Base-by-base conservation (phyloP, 2,329 filamentous ascomycete species). In the Hypoxylon sp. region DNA sequence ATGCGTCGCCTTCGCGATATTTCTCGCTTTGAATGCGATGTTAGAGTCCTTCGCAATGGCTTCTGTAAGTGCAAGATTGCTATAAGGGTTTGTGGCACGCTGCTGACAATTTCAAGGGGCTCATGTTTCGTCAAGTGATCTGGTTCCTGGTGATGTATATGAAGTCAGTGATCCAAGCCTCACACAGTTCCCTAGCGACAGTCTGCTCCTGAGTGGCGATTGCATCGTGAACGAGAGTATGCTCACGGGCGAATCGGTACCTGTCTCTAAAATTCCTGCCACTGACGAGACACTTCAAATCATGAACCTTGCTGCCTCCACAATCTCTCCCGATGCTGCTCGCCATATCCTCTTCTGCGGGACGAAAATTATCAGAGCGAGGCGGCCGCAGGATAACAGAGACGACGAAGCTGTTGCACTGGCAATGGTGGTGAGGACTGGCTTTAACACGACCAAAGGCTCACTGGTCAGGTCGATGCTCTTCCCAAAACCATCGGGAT, bases 151-250 rank as follows among this genome's bases (percentile, higher is more conserved):
- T 30, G 96, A 99, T 77, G 90, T 99, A 5, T 99, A 97, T 79
- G 96, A 99, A 81, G 87, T 99, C 51, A 97, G 95, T 61, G 96
- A 99, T 77, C 96, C 96, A 1, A 93, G 90, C 14, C 83, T 99
- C 24, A 87, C 87, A 2, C 92, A 97, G 72, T 91, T 98, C 67
- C 96, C 96, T 0, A 96, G 93, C 73, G 96, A 99, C 78, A 97
- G 95, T 77, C 82, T 99, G 32, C 81, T 99, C 4, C 84, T 99
- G 0, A 93, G 92, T 54, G 96, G 96, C 40, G 96, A 99, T 79
- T 97, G 94, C 74, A 98, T 99, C 67, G 94, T 99, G 70, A 99
- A 99, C 74, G 96, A 99, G 80, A 98, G 96, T 80, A 99, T 99
- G 96, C 87, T 99, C 33, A 99, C 96, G 38, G 91, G 95, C 61